phyloP scores from a whole-genome alignment of 192 early-diverging fungal genomes.

The Coemansia brasiliensis region DNA sequence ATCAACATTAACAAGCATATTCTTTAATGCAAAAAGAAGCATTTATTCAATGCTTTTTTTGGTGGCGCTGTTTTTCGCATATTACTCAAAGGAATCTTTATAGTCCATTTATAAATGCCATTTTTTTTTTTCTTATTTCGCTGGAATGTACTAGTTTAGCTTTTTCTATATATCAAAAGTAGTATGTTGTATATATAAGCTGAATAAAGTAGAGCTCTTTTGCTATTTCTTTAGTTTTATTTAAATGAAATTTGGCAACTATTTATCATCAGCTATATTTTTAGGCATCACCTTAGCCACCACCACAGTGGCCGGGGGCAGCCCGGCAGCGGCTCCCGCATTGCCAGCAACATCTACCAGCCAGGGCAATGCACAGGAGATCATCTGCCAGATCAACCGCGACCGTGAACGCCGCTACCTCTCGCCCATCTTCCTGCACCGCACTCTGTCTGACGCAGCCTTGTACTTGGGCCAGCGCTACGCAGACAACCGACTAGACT shows the following conservation, averaged over 20 bases:
- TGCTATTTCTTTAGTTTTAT: too few species aligned
- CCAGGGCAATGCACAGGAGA: constrained; percentile 19
- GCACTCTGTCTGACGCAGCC: constrained; percentile 31
- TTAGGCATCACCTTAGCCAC: too few species aligned
- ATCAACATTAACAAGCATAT: background rate
- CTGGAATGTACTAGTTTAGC: too few species aligned
- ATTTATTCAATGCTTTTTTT: too few species aligned
- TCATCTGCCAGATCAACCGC: constrained; percentile 41
- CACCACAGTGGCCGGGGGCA: too few species aligned
- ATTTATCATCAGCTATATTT: too few species aligned
- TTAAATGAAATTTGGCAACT: background rate
- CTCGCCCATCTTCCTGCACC: constrained; percentile 39
- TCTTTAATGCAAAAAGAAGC: background rate
- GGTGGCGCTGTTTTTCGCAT: too few species aligned
- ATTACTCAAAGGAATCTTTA: too few species aligned
- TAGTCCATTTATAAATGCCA: too few species aligned
- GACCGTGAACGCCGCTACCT: constrained; percentile 31
- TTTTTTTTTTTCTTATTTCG: too few species aligned
- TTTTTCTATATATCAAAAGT: too few species aligned
- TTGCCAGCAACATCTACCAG: background rate
- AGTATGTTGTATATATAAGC: background rate
- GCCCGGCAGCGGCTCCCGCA: background rate
- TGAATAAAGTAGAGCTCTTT: too few species aligned
- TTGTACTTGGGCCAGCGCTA: constrained; percentile 19
- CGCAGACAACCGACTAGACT: constrained; percentile 1